phyloP scores from a whole-genome alignment of 768 basidiomycete genomes.

The Kwoniella botswanensis region DNA sequence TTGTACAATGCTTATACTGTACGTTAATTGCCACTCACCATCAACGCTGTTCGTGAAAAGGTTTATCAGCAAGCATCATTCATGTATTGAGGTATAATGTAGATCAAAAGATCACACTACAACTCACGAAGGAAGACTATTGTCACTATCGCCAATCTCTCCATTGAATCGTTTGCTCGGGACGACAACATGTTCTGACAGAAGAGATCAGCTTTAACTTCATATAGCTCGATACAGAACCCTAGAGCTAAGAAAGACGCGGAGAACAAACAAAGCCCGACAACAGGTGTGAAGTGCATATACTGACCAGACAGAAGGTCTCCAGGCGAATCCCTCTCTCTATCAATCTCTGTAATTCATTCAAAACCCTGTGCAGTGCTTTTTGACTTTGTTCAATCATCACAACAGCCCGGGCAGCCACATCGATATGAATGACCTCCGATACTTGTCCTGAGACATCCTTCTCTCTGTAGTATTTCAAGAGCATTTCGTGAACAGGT shows the following conservation, averaged over 20 bases:
- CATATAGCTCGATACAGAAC: too few species aligned
- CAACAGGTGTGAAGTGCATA: too few species aligned
- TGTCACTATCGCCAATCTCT: conserved; percentile 6
- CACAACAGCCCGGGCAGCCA: background rate
- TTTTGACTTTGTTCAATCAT: background rate
- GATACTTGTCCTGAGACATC: too few species aligned
- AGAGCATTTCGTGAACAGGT: background rate
- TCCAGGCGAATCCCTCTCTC: background rate
- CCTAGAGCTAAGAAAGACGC: too few species aligned
- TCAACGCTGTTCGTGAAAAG: background rate
- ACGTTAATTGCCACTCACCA: background rate
- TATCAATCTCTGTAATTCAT: background rate
- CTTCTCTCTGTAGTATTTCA: too few species aligned
- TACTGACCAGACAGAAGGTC: background rate
- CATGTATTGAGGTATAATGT: too few species aligned
- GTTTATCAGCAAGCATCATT: too few species aligned
- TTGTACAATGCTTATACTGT: too few species aligned
- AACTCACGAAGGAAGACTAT: conserved; percentile 11
- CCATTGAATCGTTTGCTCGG: conserved; percentile 12
- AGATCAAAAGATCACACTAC: too few species aligned
- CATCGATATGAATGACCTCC: too few species aligned
- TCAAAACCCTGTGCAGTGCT: background rate
- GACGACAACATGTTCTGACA: conserved; percentile 11
- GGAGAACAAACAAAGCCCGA: too few species aligned
- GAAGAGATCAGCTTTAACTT: too few species aligned